Evolutionary conservation across 495 filamentous ascomycete genomes (phyloP), one percentile per base, ranked within the genome.

Genomic region (Penicillium canariense): DNA sequence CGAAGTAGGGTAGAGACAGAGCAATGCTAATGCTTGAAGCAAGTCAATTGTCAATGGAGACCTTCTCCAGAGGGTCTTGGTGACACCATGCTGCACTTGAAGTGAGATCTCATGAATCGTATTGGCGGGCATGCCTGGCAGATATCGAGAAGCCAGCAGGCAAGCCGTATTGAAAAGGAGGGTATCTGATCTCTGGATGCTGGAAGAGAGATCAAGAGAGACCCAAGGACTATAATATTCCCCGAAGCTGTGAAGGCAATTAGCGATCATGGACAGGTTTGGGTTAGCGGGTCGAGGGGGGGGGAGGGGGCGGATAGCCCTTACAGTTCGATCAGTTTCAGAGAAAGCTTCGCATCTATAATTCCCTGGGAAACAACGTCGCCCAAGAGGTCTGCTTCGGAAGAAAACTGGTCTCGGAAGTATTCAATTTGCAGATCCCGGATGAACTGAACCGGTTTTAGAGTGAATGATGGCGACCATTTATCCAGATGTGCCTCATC

Each of bases 121-220:
- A 28, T 64, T 61, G 26, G 57, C 40, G 22, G 68, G 65, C 42
- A 73, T 65, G 2, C 67, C 67, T 7, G 70, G 72, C 10, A 75
- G 50, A 60, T 73, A 73, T 20, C 70, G 70, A n/a, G 72, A 68
- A n/a, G 68, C 72, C 23, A 75, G 35, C 1, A 73, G 56, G 43
- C 72, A 75, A 18, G 72, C 70, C 15, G 68, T 72, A 47, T 66
- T 75, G 54, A 73, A 73, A 22, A 75, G 59, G 15, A 75, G 60
- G 6, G 72, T 66, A 62, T 73, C 60, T 22, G 66, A 56, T 27
- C 59, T 54, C 40, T 63, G 56, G 30, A 71, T 63, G 52, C 57
- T 60, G 22, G 67, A 63, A 12, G 60, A 49, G 42, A 59, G 64
- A 56, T 73, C 58, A 54, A 71, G 67, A 30, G 72, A 70, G 30